Base-by-base conservation (phyloP, 1,284 basidiomycete species). In the Athelia sp. region DNA sequence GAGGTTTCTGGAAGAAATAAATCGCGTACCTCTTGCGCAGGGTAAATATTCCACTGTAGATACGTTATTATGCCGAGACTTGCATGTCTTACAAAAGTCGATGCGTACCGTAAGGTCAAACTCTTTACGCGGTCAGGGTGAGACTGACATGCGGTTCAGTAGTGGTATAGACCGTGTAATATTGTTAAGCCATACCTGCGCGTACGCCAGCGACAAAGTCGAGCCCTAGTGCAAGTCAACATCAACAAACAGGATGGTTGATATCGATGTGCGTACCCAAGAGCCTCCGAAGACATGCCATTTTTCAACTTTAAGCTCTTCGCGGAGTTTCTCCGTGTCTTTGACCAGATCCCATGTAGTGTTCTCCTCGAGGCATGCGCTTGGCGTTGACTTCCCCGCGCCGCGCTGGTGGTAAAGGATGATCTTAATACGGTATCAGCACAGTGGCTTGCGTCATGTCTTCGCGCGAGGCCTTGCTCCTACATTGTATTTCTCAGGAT, bases 341-440 rank as follows among this genome's bases (percentile, higher is more conserved):
- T 81, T 85, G 17, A 98, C 92, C 24, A 98, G 80, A 63, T 95
- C 87, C 93, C 92, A 96, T 1, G 94, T 98, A 2, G 92, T 97
- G 67, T 98, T 98, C 54, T 93, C 85, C 56, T 89, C 84, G 1
- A 90, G 68, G 32, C 73, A 87, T 10, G 92, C 91, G 43, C 70
- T 77, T 78, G 93, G 93, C 0, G 77, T 88, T 21, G 86, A 90
- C 60, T 89, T 87, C n/a, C 94, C 93, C 10, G 89, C 69, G 10
- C 92, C 93, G 52, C 93, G 75, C 65, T 96, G 93, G 65, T 94
- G 91, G 55, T 93, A 81, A 18, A 90, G 72, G 51, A 90, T 67
- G 56, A 90, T 89, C 85, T 88, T 46, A 6, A 8, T 21, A 2
- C 36, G 15, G 49, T 17, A 40, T 36, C 23, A 43, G 24, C 40